Evolutionary conservation across 2,329 filamentous ascomycete species (phyloP).

Genomic region (Neofusicoccum umdonicola): DNA sequence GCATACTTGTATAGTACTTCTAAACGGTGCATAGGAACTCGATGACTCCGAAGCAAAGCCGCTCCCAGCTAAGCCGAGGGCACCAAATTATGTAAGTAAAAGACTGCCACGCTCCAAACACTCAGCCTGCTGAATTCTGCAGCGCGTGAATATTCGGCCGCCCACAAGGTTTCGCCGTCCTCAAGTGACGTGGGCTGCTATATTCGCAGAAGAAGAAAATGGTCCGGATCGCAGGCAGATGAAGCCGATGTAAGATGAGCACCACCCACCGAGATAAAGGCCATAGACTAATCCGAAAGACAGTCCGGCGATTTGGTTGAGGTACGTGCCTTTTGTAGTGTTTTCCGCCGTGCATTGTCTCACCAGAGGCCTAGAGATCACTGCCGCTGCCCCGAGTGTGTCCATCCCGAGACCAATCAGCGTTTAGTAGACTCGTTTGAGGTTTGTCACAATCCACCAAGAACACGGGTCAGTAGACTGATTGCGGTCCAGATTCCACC

Average conservation of each 20-base stretch:
- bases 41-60: no score
- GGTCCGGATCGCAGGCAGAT: no score
- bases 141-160: no score
- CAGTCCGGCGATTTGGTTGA: constrained; percentile 8
- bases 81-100: no score
- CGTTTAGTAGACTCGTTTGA: constrained; percentile 66
- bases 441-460: constrained; percentile 37
- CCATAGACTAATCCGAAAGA: neutral
- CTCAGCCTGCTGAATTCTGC: no score
- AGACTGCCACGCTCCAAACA: no score
- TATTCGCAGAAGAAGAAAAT: no score
- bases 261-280: neutral
- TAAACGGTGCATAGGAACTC: no score
- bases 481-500: constrained; percentile 26
- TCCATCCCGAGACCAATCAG: constrained; percentile 70
- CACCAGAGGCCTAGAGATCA: constrained; percentile 57
- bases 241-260: neutral
- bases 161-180: no score
- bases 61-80: no score
- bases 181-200: no score
- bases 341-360: neutral
- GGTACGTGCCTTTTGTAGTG: neutral
- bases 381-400: constrained; percentile 66
- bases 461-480: neutral
- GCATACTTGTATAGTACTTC: no score